Evolutionary conservation across 306 rosid genomes (phyloP), one percentile per base, ranked within the genome.

Genomic region (Cotoneaster glaucophyllus): DNA sequence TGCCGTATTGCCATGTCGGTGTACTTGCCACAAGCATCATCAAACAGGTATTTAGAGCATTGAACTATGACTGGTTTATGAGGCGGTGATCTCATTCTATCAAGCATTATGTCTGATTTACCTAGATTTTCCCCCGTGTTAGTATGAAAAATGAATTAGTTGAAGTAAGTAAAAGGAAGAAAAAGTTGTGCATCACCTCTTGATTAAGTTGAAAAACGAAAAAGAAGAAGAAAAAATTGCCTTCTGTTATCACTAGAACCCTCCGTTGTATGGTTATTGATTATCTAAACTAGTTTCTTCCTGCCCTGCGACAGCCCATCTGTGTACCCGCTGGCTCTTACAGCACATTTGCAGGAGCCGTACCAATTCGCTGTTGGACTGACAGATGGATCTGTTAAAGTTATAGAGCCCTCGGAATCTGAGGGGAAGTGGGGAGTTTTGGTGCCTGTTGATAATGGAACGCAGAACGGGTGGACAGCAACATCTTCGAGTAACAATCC

Each of bases 391-490:
- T 84, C 91, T 5, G 90, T 90, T 26, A 87, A 79, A 84, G 92
- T 90, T 76, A 82, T 90, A 53, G 95, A 90, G 74, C 95, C 95
- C 37, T 67, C 72, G 5, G 92, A 86, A 52, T 78, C 95, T 12
- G 87, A 90, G 74, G 87, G 90, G 54, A 87, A 86, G 74, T 90
- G 91, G 95, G 95, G 95, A 78, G 73, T 48, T 82, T 78, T 6
- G 18, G 71, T 62, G n/a, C 88, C 90, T 24, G 74, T 50, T 48
- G 95, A 85, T 76, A 86, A 82, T 44, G 91, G 90, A 79, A 52
- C 86, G 37, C 78, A 82, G 78, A 89, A 80, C 14, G 84, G 89
- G 17, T 74, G 77, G 77, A 62, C 77, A 29, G 61, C 70, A 61
- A 74, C 77, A 21, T 74, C 77, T 28, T 74, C 48, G 14, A 62